Base-by-base conservation (phyloP, 768 basidiomycete species). In the Neoboletus subvelutipes region DNA sequence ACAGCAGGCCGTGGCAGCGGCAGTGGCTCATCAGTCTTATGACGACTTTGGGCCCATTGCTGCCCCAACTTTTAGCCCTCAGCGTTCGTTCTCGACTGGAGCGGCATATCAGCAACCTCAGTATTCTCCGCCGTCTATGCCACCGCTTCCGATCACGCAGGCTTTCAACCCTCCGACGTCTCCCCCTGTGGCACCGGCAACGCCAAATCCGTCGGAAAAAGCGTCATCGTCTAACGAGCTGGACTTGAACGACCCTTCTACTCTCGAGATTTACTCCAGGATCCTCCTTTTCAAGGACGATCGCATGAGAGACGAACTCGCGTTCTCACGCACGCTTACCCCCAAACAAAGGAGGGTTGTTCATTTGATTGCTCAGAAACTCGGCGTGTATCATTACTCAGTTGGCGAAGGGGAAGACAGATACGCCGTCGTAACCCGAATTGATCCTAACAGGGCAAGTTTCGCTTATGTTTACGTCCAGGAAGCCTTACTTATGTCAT, bases 231-330 rank as follows among this genome's bases (percentile, higher is more conserved):
- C 83, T 51, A 78, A 75, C 56, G 94, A 97, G 73, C 81, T 99
- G 56, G 96, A 99, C 72, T 78, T 98, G 64, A 98, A 98, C 66
- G 97, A 99, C 71, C 89, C 96, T 4, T 86, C 89, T 28, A 96
- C 94, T 10, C 78, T 99, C 63, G 96, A 98, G 74, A 97, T 99
- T 63, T 98, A 98, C 71, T 98, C 97, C 48, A 83, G 94, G 63
- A 91, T 98, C 61, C 77, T 98, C 39, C 80, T 98, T 39, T 99
- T 99, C 86, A 98, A 96, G 78, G 94, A 97, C 65, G 95, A 98
- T 71, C 85, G 83, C 64, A 94, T 98, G 92, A 83, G 96, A 36
- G 95, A 98, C 66, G 95, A 98, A 72, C 85, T 98, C 53, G 94
- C 95, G 5, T 98, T 98, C 73, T 94, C 95, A n/a, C 78, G 92